Conservation (phyloP, 1,284 basidiomycete genomes). For the Trichosporon sp. region DNA sequence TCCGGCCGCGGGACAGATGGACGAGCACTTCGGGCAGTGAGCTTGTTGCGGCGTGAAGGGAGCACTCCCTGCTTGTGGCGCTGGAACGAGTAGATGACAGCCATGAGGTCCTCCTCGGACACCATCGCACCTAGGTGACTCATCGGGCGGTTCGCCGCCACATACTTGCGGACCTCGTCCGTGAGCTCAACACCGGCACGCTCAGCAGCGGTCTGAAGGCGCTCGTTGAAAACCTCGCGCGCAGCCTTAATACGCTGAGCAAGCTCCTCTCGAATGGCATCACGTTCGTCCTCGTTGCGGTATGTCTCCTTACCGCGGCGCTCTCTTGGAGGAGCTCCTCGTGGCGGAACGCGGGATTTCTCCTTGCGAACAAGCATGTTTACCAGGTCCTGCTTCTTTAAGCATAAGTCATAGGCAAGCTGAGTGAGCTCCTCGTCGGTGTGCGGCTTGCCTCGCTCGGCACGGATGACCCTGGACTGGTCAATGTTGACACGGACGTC, state of each 20-base stretch:
- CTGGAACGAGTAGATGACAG: conserved; percentile 18
- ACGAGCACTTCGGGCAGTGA: neutral
- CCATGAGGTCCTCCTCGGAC: conserved; percentile 12
- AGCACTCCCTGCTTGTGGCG: conserved; percentile 1
- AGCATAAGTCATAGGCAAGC: neutral
- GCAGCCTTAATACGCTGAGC: conserved; percentile 23
- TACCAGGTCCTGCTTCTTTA: neutral
- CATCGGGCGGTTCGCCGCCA: conserved; percentile 19
- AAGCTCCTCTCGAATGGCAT: conserved; percentile 25
- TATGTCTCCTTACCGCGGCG: neutral
- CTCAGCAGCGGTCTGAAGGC: conserved; percentile 23
- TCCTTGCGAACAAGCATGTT: neutral
- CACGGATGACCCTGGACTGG: neutral
- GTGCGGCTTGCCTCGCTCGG: neutral
- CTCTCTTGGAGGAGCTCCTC: neutral
- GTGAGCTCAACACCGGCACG: conserved; percentile 18
- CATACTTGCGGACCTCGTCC: conserved; percentile 24
- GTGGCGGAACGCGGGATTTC: neutral
- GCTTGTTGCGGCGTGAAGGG: neutral
- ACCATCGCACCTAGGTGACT: conserved; percentile 14
- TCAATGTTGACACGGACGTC: neutral
- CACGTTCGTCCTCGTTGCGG: neutral
- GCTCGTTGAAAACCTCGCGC: conserved; percentile 26
- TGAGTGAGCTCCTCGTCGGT: neutral
- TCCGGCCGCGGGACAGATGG: neutral